Conservation (phyloP, 768 basidiomycete genomes). For the Mycena epipterygia region DNA sequence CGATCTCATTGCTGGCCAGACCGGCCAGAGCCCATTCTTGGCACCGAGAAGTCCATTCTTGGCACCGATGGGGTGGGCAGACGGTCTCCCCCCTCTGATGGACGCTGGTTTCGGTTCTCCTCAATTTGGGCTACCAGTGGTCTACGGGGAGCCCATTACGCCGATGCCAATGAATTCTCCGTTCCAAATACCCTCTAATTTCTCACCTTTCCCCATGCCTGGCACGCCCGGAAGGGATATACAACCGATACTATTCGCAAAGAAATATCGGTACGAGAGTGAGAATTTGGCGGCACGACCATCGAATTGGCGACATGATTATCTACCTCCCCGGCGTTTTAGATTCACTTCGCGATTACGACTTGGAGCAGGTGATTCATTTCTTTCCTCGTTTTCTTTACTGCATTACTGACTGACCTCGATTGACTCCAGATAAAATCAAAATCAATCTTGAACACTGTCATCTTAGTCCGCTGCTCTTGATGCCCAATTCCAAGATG, state of each 20-base stretch:
- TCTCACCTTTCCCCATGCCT: background rate
- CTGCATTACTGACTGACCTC: background rate
- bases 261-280: slow-evolving; percentile 8
- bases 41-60: background rate
- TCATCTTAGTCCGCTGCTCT: slow-evolving; percentile 23
- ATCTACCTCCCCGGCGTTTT: slow-evolving; percentile 27
- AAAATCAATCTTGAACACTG: slow-evolving; percentile 23
- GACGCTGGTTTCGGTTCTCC: background rate
- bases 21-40: background rate
- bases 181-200: background rate
- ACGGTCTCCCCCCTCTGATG: background rate
- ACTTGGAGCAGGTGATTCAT: background rate
- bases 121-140: no score
- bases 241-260: slow-evolving; percentile 21
- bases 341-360: slow-evolving; percentile 6
- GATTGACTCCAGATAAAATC: background rate
- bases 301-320: slow-evolving; percentile 33
- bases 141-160: background rate
- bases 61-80: background rate
- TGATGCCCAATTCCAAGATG: slow-evolving; percentile 29
- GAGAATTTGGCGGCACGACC: slow-evolving; percentile 22
- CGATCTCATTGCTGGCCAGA: background rate
- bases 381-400: background rate
- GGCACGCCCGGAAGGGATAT: background rate
- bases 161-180: background rate